Evolutionary conservation across 352 stramenopile species (phyloP).

Genomic region (Elongisporangium anandrum): DNA sequence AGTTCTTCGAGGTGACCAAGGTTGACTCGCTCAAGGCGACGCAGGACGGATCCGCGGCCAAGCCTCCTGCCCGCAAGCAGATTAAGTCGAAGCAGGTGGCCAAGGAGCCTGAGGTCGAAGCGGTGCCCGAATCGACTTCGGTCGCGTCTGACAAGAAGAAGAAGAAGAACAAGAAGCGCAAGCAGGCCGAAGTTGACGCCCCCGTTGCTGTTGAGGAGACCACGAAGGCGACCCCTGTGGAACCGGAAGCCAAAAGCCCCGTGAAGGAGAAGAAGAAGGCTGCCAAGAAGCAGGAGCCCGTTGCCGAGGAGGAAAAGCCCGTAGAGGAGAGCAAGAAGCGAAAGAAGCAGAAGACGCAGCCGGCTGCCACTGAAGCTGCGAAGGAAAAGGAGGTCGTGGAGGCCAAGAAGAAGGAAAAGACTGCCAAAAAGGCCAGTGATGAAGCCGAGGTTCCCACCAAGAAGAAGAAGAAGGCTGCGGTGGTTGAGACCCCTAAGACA

Average conservation of each 20-base stretch:
- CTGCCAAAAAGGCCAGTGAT: slow-evolving; percentile 10
- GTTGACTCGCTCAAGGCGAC: slow-evolving; percentile 68
- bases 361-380: slow-evolving; percentile 5
- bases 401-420: slow-evolving; percentile 11
- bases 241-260: slow-evolving; percentile 5
- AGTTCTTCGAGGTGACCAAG: slow-evolving; percentile 67
- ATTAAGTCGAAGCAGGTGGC: slow-evolving; percentile 8
- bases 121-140: slow-evolving; percentile 1
- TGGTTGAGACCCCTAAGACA: slow-evolving; percentile 13
- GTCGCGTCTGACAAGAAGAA: slow-evolving; percentile 25
- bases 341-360: slow-evolving; percentile 10
- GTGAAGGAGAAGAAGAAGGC: slow-evolving; percentile 11
- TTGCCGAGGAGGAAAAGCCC: slow-evolving; percentile 1
- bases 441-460: slow-evolving; percentile 8
- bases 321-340: slow-evolving; percentile 18
- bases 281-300: slow-evolving; percentile 13
- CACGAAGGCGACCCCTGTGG: slow-evolving; percentile 5
- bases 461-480: slow-evolving; percentile 15
- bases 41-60: slow-evolving; percentile 22
- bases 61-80: slow-evolving; percentile 6
- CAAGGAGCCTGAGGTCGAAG: not conserved
- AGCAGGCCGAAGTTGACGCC: slow-evolving; percentile 22
- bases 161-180: slow-evolving; percentile 44
- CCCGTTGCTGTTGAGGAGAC: slow-evolving; percentile 2
- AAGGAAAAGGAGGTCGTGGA: slow-evolving; percentile 15